Percentiles rank a stretch among this genome's conserved stretches.
phyloP scores from a whole-genome alignment of 2,329 filamentous ascomycete species.

The Niveomyces coronatus region DNA sequence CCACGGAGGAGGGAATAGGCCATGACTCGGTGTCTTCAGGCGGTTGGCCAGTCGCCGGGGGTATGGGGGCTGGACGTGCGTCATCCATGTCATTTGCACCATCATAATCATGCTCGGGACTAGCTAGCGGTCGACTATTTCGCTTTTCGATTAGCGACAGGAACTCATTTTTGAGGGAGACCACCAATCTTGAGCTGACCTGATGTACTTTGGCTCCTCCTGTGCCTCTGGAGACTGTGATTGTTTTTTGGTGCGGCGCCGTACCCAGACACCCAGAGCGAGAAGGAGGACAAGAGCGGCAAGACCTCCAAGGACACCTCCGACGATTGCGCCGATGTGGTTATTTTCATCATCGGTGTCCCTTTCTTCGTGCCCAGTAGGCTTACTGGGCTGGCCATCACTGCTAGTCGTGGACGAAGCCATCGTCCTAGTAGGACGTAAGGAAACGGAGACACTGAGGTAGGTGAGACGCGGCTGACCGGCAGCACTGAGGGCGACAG shows the following conservation, averaged over 20 bases:
- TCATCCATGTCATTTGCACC: slow-evolving; percentile 3
- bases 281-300: slow-evolving; percentile 33
- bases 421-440: slow-evolving; percentile 5
- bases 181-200: background rate
- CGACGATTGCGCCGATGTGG: slow-evolving; percentile 41
- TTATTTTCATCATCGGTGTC: slow-evolving; percentile 14
- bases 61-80: slow-evolving; percentile 5
- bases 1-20: slow-evolving; percentile 3
- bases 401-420: slow-evolving; percentile 12
- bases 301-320: slow-evolving; percentile 42
- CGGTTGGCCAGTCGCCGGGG: background rate
- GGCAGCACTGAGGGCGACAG: slow-evolving; percentile 35
- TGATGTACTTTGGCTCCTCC: slow-evolving; percentile 7
- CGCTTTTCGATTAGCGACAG: background rate
- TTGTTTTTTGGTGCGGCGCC: slow-evolving; percentile 30
- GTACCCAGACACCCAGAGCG: slow-evolving; percentile 32
- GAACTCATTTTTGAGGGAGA: background rate
- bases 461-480: slow-evolving; percentile 27
- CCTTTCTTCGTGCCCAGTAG: background rate
- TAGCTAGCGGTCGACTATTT: slow-evolving; percentile 5
- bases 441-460: slow-evolving; percentile 27
- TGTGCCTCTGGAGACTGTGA: background rate
- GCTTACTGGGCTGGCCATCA: slow-evolving; percentile 2
- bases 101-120: slow-evolving; percentile 7
- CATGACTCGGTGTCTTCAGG: slow-evolving; percentile 1